A percentile compares a stretch with the other conserved stretches of the same genome.
These are phyloP conservation scores for Aspergillus intermedius DNA, from an alignment of 2,329 filamentous ascomycete species.

Conservation along the genomic window DNA sequence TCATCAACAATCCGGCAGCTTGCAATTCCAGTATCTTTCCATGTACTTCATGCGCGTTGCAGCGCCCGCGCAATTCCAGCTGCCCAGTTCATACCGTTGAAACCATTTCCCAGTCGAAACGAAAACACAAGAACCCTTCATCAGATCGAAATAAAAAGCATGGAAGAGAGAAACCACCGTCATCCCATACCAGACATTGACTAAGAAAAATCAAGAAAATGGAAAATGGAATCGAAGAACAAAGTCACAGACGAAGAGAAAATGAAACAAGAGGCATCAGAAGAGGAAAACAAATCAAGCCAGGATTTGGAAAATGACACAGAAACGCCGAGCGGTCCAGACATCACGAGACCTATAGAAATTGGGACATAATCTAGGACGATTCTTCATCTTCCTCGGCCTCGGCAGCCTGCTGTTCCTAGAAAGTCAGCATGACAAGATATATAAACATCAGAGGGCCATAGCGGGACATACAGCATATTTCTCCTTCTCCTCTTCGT, in stretches of 20 bases:
- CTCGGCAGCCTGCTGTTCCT: slow-evolving; percentile 45
- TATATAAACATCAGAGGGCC: slow-evolving; percentile 5
- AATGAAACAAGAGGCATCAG: not conserved
- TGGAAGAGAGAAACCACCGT: slow-evolving; percentile 23
- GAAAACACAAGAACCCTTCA: slow-evolving; percentile 16
- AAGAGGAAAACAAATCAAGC: not conserved
- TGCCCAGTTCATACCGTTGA: slow-evolving; percentile 19
- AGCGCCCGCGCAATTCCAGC: slow-evolving; percentile 12
- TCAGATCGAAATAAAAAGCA: slow-evolving; percentile 19
- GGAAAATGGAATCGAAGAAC: slow-evolving; percentile 20
- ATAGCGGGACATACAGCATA: slow-evolving; percentile 52
- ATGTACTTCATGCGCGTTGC: not conserved
- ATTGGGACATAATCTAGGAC: slow-evolving; percentile 19
- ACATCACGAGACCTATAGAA: slow-evolving; percentile 17
- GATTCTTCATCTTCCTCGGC: slow-evolving; percentile 53
- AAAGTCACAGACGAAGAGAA: slow-evolving; percentile 22
- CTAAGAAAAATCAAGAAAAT: slow-evolving; percentile 23
- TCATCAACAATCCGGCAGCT: slow-evolving; percentile 12
- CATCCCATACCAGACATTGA: slow-evolving; percentile 26
- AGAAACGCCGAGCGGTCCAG: slow-evolving; percentile 29
- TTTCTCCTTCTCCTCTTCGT: slow-evolving; percentile 93
- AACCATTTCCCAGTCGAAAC: slow-evolving; percentile 22
- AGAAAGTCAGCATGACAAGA: not conserved
- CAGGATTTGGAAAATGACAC: slow-evolving; percentile 21
- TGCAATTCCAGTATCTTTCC: slow-evolving; percentile 10